These are phyloP conservation scores for Kuraishia capsulata DNA, from an alignment of 805 yeast species.

Conservation along the genomic window DNA sequence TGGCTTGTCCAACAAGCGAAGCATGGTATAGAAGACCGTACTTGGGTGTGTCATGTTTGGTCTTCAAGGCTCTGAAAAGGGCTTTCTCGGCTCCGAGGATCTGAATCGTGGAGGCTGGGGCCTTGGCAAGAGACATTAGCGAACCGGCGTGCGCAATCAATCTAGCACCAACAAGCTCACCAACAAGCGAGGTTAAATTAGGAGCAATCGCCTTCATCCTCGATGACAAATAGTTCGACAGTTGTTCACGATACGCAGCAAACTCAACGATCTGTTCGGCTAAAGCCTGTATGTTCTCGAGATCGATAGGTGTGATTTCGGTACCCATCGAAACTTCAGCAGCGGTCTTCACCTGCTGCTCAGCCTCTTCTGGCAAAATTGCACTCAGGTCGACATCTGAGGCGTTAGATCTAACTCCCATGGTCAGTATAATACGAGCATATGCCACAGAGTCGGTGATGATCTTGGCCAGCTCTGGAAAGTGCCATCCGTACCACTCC, in stretches of 20 bases:
- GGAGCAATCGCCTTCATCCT: conserved; percentile 99
- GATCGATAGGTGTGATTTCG: conserved; percentile 88
- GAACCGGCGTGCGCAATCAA: conserved; percentile 97
- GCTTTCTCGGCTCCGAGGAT: conserved; percentile 98
- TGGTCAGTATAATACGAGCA: conserved; percentile 85
- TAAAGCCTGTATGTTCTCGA: conserved; percentile 77
- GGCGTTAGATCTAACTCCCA: conserved; percentile 93
- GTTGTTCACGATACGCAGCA: conserved; percentile 92
- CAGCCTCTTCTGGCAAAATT: conserved; percentile 87
- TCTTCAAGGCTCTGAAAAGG: conserved; percentile 88
- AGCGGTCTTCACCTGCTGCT: conserved; percentile 86
- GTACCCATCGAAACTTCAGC: conserved; percentile 99
- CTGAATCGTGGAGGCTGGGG: conserved; percentile 98
- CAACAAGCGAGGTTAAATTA: conserved; percentile 88
- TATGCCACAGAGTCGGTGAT: conserved; percentile 92
- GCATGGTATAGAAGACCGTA: conserved; percentile 95
- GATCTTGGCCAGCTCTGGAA: conserved; percentile 98
- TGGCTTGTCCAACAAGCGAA: conserved; percentile 87
- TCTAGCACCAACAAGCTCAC: conserved; percentile 98
- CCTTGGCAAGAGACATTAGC: conserved; percentile 87
- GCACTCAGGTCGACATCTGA: conserved; percentile 83
- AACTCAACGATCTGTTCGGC: conserved; percentile 97
- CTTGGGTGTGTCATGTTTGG: conserved; percentile 95
- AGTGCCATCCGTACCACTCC: conserved; percentile 99
- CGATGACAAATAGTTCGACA: conserved; percentile 80